Percentiles rank a stretch among this genome's conserved stretches.
phyloP scores from a whole-genome alignment of 768 basidiomycete genomes.

The Amanita fuliginea region DNA sequence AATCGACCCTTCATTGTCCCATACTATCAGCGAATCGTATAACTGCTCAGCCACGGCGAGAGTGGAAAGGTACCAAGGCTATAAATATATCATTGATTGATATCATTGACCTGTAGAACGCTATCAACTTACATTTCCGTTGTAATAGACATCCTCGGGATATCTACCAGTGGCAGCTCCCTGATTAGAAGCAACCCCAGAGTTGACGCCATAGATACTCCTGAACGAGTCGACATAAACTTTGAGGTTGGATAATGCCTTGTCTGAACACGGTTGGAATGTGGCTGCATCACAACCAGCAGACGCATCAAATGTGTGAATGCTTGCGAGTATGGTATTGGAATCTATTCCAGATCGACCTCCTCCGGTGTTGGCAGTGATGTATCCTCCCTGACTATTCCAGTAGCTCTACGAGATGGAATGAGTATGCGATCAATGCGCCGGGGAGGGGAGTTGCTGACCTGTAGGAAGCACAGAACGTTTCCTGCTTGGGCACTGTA shows the following conservation, averaged over 20 bases:
- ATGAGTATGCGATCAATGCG: not conserved
- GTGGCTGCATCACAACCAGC: slow-evolving; percentile 66
- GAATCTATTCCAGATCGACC: slow-evolving; percentile 68
- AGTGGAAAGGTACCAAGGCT: slow-evolving; percentile 75
- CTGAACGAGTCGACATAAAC: slow-evolving; percentile 61
- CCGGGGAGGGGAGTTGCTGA: slow-evolving; percentile 12
- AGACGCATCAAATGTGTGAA: slow-evolving; percentile 61
- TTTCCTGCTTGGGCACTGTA: slow-evolving; percentile 53
- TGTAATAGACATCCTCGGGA: slow-evolving; percentile 59
- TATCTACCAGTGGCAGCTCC: slow-evolving; percentile 72
- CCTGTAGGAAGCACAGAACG: slow-evolving; percentile 71
- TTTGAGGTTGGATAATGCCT: slow-evolving; percentile 55
- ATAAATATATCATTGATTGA: not conserved
- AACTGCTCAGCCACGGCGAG: slow-evolving; percentile 68
- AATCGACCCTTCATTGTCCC: slow-evolving; percentile 40
- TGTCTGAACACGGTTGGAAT: slow-evolving; percentile 76
- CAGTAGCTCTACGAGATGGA: slow-evolving; percentile 50
- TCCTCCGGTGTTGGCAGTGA: slow-evolving; percentile 70
- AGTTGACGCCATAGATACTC: slow-evolving; percentile 54
- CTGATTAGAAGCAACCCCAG: slow-evolving; percentile 35
- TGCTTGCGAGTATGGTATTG: slow-evolving; percentile 63
- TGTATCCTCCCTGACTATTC: slow-evolving; percentile 42
- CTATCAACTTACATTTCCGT: slow-evolving; percentile 46
- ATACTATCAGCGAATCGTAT: slow-evolving; percentile 59
- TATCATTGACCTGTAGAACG: not conserved